Percentiles rank a stretch among this genome's conserved stretches.
These are phyloP conservation scores for Davidsoniella australis DNA, from an alignment of 2,329 filamentous ascomycete species.

Conservation along the genomic window DNA sequence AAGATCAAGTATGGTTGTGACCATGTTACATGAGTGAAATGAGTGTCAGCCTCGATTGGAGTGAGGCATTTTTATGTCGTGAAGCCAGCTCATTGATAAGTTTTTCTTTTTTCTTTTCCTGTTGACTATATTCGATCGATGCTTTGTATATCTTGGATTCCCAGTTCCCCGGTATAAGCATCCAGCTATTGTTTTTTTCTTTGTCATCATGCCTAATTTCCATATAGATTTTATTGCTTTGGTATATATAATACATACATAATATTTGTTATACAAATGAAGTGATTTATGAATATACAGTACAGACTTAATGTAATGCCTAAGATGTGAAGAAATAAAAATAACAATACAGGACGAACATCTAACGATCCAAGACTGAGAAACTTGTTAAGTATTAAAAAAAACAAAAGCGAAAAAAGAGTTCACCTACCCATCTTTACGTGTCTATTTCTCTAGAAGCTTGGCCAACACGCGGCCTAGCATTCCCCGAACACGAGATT, in stretches of 20 bases:
- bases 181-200: neutral
- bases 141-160: neutral
- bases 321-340: too few species aligned
- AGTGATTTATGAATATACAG: too few species aligned
- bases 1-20: neutral
- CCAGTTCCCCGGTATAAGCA: neutral
- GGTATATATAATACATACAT: neutral
- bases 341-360: too few species aligned
- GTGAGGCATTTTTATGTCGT: neutral
- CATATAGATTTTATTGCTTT: too few species aligned
- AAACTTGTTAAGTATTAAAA: too few species aligned
- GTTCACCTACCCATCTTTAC: neutral
- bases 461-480: slow-evolving; percentile 42
- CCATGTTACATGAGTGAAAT: neutral
- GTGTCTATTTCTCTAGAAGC: slow-evolving; percentile 26
- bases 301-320: too few species aligned
- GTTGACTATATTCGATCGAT: neutral
- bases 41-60: neutral
- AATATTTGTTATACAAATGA: too few species aligned
- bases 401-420: too few species aligned
- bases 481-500: slow-evolving; percentile 46
- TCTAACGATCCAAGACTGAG: too few species aligned
- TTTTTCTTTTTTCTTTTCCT: neutral
- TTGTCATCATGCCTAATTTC: neutral
- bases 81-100: too few species aligned